Conservation (phyloP, 2,329 filamentous ascomycete species). For the Ceratocystis huliohia region DNA sequence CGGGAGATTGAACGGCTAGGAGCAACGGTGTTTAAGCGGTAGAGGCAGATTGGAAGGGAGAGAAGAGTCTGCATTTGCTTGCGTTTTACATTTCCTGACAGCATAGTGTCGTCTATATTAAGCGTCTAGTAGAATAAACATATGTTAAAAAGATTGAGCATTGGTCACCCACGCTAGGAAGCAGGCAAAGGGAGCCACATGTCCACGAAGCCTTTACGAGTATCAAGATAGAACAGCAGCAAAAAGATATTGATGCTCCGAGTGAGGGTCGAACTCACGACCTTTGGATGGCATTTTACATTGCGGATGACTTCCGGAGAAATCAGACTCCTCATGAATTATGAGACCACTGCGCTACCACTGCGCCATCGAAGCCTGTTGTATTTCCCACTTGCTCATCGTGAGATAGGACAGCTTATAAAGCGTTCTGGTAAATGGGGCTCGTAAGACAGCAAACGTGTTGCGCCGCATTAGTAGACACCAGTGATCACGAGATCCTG, state of each 20-base stretch:
- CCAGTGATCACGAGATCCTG: no score
- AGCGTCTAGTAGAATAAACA: no score
- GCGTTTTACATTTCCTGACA: no score
- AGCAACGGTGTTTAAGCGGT: slow-evolving; percentile 42
- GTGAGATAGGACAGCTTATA: background rate
- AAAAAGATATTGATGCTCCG: slow-evolving; percentile 18
- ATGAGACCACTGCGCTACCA: slow-evolving; percentile 22
- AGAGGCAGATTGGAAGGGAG: background rate
- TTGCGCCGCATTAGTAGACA: no score
- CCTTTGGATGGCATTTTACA: slow-evolving; percentile 22
- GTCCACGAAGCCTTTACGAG: no score
- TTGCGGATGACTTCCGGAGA: slow-evolving; percentile 10
- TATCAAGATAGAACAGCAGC: background rate
- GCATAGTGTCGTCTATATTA: no score
- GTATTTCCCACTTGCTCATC: slow-evolving; percentile 4
- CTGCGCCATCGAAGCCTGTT: slow-evolving; percentile 21
- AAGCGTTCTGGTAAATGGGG: background rate
- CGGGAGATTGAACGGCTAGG: slow-evolving; percentile 72
- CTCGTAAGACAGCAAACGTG: no score
- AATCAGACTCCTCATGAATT: slow-evolving; percentile 22
- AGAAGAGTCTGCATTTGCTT: background rate
- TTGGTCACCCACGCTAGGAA: no score
- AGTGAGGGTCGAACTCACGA: slow-evolving; percentile 23
- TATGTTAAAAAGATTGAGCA: no score
- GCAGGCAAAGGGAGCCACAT: background rate